These are phyloP conservation scores for Sindora glabra DNA, from an alignment of 306 rosid genomes.

Conservation along the genomic window DNA sequence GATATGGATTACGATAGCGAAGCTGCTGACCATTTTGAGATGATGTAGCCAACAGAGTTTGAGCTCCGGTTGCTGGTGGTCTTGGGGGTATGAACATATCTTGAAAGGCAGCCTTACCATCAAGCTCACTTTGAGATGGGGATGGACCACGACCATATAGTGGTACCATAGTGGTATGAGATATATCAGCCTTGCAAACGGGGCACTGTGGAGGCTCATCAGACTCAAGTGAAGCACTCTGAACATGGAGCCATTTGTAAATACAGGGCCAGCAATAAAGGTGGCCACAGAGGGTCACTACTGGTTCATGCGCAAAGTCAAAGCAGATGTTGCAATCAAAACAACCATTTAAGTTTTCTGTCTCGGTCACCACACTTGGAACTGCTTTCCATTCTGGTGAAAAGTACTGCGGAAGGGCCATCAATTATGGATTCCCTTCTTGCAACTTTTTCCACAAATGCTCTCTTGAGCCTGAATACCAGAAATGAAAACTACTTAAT, in stretches of 20 bases:
- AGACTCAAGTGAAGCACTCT: conserved; percentile 60
- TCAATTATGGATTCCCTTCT: conserved; percentile 20
- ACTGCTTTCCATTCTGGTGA: conserved; percentile 46
- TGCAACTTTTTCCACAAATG: conserved; percentile 4
- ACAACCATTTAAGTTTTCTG: conserved; percentile 38
- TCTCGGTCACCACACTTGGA: conserved; percentile 26
- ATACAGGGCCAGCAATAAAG: conserved; percentile 98
- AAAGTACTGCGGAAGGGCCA: conserved; percentile 55
- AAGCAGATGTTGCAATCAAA: conserved; percentile 94
- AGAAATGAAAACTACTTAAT: conserved; percentile 20
- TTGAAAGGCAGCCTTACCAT: conserved; percentile 22
- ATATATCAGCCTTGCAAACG: conserved; percentile 81
- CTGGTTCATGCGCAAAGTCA: conserved; percentile 71
- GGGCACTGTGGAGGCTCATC: conserved; percentile 90
- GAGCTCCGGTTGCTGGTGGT: conserved; percentile 58
- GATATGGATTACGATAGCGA: conserved; percentile 75
- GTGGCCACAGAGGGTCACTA: conserved; percentile 93
- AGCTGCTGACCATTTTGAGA: conserved; percentile 46
- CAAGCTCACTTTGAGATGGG: conserved; percentile 17
- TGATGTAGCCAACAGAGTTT: conserved; percentile 24
- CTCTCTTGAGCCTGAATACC: conserved; percentile 20
- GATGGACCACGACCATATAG: conserved; percentile 67
- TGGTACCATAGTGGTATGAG: conserved; percentile 75
- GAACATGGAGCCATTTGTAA: conserved; percentile 83
- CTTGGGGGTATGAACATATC: conserved; percentile 61